Evolutionary conservation across 257 asterid species (phyloP).

Genomic region (Solanum raphanifolium): DNA sequence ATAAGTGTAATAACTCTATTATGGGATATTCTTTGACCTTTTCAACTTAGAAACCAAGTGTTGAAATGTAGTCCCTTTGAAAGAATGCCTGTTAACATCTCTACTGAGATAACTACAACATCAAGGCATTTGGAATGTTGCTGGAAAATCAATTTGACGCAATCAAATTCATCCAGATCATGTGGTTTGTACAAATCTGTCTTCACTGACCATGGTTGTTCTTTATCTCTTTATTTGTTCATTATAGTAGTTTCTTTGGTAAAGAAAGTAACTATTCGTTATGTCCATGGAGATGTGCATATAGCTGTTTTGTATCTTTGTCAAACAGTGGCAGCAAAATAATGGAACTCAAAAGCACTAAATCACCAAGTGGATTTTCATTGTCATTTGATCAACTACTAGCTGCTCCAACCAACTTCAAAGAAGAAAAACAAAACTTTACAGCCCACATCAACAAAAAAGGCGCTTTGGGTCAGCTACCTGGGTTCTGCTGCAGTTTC

Average conservation of each 20-base stretch:
- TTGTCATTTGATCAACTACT: background rate
- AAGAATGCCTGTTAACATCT: background rate
- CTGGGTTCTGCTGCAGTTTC: slow-evolving; percentile 65
- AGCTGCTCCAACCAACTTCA: background rate
- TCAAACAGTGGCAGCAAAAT: background rate
- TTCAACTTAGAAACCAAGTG: background rate
- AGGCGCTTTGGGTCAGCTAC: slow-evolving; percentile 58
- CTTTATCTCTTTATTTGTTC: background rate
- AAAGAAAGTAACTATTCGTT: background rate
- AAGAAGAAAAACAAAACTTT: background rate
- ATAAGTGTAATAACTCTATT: background rate
- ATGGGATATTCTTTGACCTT: background rate
- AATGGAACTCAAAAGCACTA: background rate
- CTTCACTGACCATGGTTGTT: background rate
- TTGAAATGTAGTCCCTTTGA: background rate
- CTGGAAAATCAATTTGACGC: background rate
- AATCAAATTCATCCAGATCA: background rate
- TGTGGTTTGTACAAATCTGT: background rate
- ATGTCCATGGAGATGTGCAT: background rate
- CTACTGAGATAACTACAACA: background rate
- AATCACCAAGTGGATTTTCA: background rate
- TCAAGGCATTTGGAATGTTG: background rate
- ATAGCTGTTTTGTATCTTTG: background rate
- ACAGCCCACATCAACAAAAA: slow-evolving; percentile 46
- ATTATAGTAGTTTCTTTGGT: background rate